Conservation (phyloP, 176 grass and related monocot species). For the Lolium rigidum region DNA sequence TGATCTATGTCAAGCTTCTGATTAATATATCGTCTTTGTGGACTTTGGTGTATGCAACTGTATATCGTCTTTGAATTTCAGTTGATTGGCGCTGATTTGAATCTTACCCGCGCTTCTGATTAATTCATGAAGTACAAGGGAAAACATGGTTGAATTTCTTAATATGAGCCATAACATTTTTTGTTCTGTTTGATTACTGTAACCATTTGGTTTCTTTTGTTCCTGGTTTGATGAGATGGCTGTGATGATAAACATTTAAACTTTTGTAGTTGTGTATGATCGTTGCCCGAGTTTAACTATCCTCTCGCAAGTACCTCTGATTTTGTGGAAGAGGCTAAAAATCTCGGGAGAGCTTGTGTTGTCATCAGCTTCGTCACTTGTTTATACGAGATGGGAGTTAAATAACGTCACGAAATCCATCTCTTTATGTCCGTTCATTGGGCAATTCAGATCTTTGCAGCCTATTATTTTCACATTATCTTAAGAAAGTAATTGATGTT, state of each 20-base stretch:
- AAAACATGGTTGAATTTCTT: slow-evolving; percentile 80
- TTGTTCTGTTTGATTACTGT: too few relatives aligned
- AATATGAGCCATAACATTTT: slow-evolving; percentile 47
- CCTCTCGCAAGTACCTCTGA: slow-evolving; percentile 2
- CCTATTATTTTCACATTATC: too few relatives aligned
- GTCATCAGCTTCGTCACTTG: slow-evolving; percentile 66
- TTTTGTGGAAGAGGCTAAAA: slow-evolving; percentile 46
- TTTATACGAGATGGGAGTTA: slow-evolving; percentile 18
- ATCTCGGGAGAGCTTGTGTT: slow-evolving; percentile 45
- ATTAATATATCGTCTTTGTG: too few relatives aligned
- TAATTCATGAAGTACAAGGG: slow-evolving; percentile 52
- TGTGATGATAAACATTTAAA: too few relatives aligned
- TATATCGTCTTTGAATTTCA: too few relatives aligned
- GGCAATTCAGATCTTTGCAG: too few relatives aligned
- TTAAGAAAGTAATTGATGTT: too few relatives aligned
- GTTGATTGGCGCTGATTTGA: slow-evolving; percentile 47
- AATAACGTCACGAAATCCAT: too few relatives aligned
- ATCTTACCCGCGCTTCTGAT: slow-evolving; percentile 67
- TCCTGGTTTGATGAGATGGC: not conserved
- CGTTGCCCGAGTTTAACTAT: slow-evolving; percentile 53
- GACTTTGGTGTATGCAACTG: too few relatives aligned
- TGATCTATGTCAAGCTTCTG: too few relatives aligned
- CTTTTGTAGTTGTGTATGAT: not conserved
- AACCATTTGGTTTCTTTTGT: not conserved
- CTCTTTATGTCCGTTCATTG: too few relatives aligned